Evolutionary conservation across 345 rosid species (phyloP), one percentile per base, ranked within the genome.

Genomic region (Eucalyptus regnans): DNA sequence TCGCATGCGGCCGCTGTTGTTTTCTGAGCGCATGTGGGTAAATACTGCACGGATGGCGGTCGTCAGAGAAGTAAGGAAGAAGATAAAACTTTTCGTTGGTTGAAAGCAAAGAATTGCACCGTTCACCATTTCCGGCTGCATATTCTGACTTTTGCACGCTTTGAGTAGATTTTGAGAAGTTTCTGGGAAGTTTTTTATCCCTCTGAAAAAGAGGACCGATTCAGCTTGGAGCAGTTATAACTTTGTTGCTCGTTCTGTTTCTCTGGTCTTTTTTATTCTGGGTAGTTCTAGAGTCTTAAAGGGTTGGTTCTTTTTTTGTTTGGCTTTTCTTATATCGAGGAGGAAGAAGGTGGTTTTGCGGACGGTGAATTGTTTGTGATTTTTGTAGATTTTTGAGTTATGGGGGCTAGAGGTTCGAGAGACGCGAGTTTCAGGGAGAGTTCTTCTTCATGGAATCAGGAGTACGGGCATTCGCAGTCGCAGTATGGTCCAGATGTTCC

Each of bases 391-490:
- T 87, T 86, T 88, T 87, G 71, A 88, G 91, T 92, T 89, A 97
- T 97, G 99, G 99, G 99, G 56, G 90, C 92, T 49, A 93, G 90
- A 64, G 93, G 87, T 91, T 97, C 99, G 12, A 96, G 88, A 89
- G 97, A 94, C 17, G 90, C 33, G 4, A 93, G 92, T 68, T 93
- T 89, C 93, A 90, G 96, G 92, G 93, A 93, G 88, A 49, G 87
- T 91, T 92, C 98, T 8, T 90, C 96, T 83, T 93, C 96, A 17
- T 92, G 96, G 96, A 92, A 88, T 92, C 85, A 88, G 48, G 88
- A 68, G 31, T 46, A 84, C 51, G 91, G 89, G 12, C 91, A 93
- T 92, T 71, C 92, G 50, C 95, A 92, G 43, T 33, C 93, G 1
- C 43, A 91, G 0, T 93, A 94, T 89, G 92, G 89, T 88, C 90